A percentile compares a stretch with the other conserved stretches of the same genome.
Evolutionary conservation across 306 rosid species (phyloP).

Genomic region (Arachis stenosperma): DNA sequence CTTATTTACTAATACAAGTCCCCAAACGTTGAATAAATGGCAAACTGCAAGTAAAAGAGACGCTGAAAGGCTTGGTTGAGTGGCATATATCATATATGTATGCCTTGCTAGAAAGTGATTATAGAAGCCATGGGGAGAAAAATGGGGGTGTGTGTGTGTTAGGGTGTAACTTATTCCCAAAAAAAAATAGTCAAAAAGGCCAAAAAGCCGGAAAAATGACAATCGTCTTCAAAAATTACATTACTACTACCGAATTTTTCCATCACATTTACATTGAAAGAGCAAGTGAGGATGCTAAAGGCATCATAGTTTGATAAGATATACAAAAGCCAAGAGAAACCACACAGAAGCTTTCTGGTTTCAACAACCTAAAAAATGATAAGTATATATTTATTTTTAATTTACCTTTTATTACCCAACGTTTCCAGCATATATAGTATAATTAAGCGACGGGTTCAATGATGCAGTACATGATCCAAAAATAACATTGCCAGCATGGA

Average conservation of each 20-base stretch:
- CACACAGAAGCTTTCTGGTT: not conserved
- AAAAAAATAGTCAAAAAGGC: not conserved
- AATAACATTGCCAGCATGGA: constrained; percentile 31
- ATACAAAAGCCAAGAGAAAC: constrained; percentile 22
- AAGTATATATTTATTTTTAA: constrained; percentile 2
- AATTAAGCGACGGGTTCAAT: constrained; percentile 13
- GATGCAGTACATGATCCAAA: constrained; percentile 26
- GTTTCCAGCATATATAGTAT: constrained; percentile 6
- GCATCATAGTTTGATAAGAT: not conserved
- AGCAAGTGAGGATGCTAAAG: not conserved
- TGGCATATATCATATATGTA: too few relatives aligned
- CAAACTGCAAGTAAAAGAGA: too few relatives aligned
- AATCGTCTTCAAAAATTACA: not conserved
- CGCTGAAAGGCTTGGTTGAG: too few relatives aligned
- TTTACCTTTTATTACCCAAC: constrained; percentile 17
- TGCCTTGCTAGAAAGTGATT: too few relatives aligned
- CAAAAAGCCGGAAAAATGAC: not conserved
- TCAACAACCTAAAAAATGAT: constrained; percentile 10
- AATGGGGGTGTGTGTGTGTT: too few relatives aligned
- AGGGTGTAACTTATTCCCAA: too few relatives aligned
- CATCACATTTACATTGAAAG: constrained; percentile 12
- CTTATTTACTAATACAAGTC: too few relatives aligned
- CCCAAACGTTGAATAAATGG: too few relatives aligned
- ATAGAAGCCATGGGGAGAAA: too few relatives aligned
- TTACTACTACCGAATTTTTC: not conserved